phyloP scores from a whole-genome alignment of 345 rosid genomes.

The Anastatica hierochuntica region DNA sequence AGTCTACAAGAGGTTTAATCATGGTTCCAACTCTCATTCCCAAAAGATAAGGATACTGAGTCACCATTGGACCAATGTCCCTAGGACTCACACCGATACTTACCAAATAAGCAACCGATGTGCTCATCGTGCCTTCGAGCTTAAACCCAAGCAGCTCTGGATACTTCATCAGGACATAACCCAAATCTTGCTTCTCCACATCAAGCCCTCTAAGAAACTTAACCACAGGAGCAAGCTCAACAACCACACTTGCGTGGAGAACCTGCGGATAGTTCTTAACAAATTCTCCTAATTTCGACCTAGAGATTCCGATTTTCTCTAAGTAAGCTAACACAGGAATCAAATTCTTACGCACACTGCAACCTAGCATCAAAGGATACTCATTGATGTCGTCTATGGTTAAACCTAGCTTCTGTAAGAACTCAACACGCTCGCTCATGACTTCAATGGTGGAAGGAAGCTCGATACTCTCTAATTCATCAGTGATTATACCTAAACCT shows the following conservation, averaged over 20 bases:
- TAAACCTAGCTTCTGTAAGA: constrained; percentile 68
- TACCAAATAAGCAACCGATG: constrained; percentile 83
- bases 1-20: constrained; percentile 78
- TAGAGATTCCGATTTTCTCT: constrained; percentile 64
- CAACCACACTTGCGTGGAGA: constrained; percentile 70
- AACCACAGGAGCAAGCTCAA: constrained; percentile 85
- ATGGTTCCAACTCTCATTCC: constrained; percentile 92
- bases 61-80: constrained; percentile 92
- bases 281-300: constrained; percentile 73
- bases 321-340: constrained; percentile 87
- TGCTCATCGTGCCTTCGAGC: constrained; percentile 82
- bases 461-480: constrained; percentile 70
- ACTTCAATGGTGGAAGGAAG: constrained; percentile 87
- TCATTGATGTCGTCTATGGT: constrained; percentile 74
- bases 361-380: constrained; percentile 72
- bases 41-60: constrained; percentile 72
- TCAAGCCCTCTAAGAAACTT: constrained; percentile 88
- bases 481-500: constrained; percentile 69
- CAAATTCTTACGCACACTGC: constrained; percentile 79
- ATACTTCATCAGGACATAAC: constrained; percentile 71
- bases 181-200: constrained; percentile 79
- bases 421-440: constrained; percentile 82
- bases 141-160: constrained; percentile 91
- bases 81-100: constrained; percentile 88
- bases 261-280: constrained; percentile 77